Base-by-base conservation (phyloP, 2,329 filamentous ascomycete genomes). In the Paecilomyces fulvus region DNA sequence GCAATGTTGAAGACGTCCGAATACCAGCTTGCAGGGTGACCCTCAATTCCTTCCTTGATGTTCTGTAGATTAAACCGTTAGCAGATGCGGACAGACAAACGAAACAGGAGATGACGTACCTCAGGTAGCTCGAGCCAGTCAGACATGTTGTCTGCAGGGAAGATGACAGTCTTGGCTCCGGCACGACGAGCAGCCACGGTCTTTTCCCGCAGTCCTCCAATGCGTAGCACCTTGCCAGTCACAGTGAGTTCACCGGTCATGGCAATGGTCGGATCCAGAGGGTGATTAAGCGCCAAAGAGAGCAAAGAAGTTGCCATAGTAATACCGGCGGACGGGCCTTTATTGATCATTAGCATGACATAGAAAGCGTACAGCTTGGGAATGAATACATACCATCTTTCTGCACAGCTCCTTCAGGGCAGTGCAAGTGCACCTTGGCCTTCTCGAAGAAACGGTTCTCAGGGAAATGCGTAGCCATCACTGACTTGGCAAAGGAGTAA, bases 161-260 rank as follows among this genome's bases (percentile, higher is more conserved):
- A 99, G 61, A 99, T 87, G 65, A 99, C 86, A 73, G 85, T 95
- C 73, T 88, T 94, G 67, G 91, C 95, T 55, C 95, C 94, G 21
- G 94, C 94, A 61, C 94, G 82, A 67, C 92, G 83, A 57, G 94
- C 95, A 30, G 94, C 94, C 43, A 99, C 92, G 6, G 94, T 96
- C 85, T 99, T 99, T 78, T 99, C 94, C 51, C 94, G 81, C 64
- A 99, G 76, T 0, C 94, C 94, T 52, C 94, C 94, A 70, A 99
- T 99, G 60, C 94, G 83, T 54, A 99, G 77, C 1, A 99, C 92
- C 77, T 99, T 99, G 55, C 94, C 94, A 1, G 94, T 99, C 54
- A 99, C 85, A 1, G 95, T 99, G 61, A 99, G 79, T 75, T 99
- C 94, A 61, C 94, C 94, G 0, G 94, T 99, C 94, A 99, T 99